These are phyloP conservation scores for Asparagopsis taxiformis DNA, from an alignment of 31 red algal genomes.

Conservation along the genomic window DNA sequence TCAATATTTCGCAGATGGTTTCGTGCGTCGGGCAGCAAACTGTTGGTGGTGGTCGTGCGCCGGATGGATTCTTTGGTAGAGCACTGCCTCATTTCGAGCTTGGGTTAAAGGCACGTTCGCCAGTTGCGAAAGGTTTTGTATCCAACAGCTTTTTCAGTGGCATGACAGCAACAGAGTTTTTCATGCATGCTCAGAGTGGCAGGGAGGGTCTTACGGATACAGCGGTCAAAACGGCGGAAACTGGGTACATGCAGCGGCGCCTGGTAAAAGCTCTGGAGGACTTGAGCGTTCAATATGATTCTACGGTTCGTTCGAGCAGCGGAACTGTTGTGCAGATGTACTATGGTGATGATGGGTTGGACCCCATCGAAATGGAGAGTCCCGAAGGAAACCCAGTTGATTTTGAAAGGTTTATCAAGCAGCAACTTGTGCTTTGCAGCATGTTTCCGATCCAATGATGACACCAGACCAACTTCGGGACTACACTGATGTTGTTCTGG, in stretches of 20 bases:
- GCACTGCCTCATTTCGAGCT: constrained; percentile 94
- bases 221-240: constrained; percentile 99
- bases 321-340: constrained; percentile 87
- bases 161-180: constrained; percentile 97
- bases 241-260: constrained; percentile 96
- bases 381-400: constrained; percentile 62
- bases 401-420: constrained; percentile 51
- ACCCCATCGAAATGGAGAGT: constrained; percentile 89
- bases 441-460: constrained; percentile 25
- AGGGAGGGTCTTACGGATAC: constrained; percentile 98
- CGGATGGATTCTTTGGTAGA: constrained; percentile 91
- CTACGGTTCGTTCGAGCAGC: constrained; percentile 82
- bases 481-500: constrained; percentile 34
- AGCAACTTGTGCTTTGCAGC: constrained; percentile 36
- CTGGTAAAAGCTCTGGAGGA: constrained; percentile 99
- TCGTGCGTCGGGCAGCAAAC: constrained; percentile 98
- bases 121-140: constrained; percentile 97
- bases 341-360: constrained; percentile 95
- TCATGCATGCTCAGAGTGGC: constrained; percentile 98
- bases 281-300: constrained; percentile 93
- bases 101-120: constrained; percentile 74
- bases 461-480: constrained; percentile 19
- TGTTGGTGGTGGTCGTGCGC: constrained; percentile 88
- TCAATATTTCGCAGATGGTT: constrained; percentile 99
- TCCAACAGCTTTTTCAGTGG: constrained; percentile 95